These are phyloP conservation scores for Trametes polyzona DNA, from an alignment of 1,284 basidiomycete species.

Conservation along the genomic window DNA sequence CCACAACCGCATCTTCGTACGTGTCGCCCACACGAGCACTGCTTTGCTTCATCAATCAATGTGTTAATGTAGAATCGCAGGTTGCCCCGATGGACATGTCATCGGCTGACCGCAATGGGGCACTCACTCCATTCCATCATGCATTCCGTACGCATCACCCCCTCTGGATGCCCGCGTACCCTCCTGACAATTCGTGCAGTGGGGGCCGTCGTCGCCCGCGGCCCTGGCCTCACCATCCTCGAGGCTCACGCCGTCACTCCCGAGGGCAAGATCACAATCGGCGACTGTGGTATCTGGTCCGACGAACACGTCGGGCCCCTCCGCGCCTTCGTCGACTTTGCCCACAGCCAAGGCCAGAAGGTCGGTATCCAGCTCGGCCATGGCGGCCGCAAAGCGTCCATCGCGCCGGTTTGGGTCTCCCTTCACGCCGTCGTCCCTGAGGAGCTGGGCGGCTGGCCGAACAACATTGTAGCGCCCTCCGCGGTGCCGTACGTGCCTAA, in stretches of 20 bases:
- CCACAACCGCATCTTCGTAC: slow-evolving; percentile 69
- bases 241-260: slow-evolving; percentile 76
- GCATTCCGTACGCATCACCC: neutral
- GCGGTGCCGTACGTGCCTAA: slow-evolving; percentile 41
- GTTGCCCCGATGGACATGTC: neutral
- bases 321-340: slow-evolving; percentile 67
- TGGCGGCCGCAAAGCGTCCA: slow-evolving; percentile 75
- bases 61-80: neutral
- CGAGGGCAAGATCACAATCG: slow-evolving; percentile 75
- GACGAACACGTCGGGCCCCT: slow-evolving; percentile 70
- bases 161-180: no score
- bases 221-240: slow-evolving; percentile 48
- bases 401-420: slow-evolving; percentile 60
- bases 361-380: slow-evolving; percentile 80
- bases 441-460: slow-evolving; percentile 65
- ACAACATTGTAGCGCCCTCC: slow-evolving; percentile 64
- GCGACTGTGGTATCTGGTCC: slow-evolving; percentile 75
- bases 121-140: neutral
- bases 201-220: neutral
- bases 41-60: neutral
- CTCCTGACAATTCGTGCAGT: neutral
- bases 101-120: neutral
- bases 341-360: slow-evolving; percentile 62
- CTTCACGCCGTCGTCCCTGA: slow-evolving; percentile 36
- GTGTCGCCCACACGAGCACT: no score